Evolutionary conservation across 495 filamentous ascomycete genomes (phyloP).

Genomic region (Diplogelasinospora grovesii): DNA sequence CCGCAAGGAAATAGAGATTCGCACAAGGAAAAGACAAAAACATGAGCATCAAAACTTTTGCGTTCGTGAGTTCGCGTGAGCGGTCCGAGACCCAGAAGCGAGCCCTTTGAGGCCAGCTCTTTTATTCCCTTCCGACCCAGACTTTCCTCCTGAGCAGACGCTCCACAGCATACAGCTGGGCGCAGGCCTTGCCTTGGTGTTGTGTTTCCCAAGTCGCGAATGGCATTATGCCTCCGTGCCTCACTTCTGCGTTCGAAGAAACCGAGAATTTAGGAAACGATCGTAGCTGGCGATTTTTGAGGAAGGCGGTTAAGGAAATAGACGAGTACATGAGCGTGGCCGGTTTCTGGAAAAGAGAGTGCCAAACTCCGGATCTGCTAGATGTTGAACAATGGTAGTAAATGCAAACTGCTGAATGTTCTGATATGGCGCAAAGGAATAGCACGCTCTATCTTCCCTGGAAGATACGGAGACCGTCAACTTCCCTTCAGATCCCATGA

Average conservation of each 20-base stretch:
- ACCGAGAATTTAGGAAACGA: slow-evolving; percentile 10
- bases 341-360: slow-evolving; percentile 1
- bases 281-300: slow-evolving; percentile 7
- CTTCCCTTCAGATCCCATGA: no score
- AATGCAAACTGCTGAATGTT: not conserved
- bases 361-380: not conserved
- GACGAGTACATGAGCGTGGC: not conserved
- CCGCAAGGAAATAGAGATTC: slow-evolving; percentile 9
- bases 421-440: no score
- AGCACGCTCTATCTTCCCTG: no score
- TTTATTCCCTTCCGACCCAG: not conserved
- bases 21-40: slow-evolving; percentile 7
- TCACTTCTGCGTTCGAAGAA: no score
- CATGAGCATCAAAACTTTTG: slow-evolving; percentile 15
- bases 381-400: not conserved
- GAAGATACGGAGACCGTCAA: not conserved
- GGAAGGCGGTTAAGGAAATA: slow-evolving; percentile 3
- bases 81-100: slow-evolving; percentile 6
- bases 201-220: not conserved
- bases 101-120: not conserved
- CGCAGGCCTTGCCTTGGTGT: not conserved
- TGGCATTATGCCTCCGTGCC: no score
- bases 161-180: slow-evolving; percentile 5
- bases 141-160: slow-evolving; percentile 14
- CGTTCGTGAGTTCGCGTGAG: slow-evolving; percentile 11